These are phyloP conservation scores for Globisporangium camurandrum DNA, from an alignment of 352 stramenopile genomes.

Conservation along the genomic window DNA sequence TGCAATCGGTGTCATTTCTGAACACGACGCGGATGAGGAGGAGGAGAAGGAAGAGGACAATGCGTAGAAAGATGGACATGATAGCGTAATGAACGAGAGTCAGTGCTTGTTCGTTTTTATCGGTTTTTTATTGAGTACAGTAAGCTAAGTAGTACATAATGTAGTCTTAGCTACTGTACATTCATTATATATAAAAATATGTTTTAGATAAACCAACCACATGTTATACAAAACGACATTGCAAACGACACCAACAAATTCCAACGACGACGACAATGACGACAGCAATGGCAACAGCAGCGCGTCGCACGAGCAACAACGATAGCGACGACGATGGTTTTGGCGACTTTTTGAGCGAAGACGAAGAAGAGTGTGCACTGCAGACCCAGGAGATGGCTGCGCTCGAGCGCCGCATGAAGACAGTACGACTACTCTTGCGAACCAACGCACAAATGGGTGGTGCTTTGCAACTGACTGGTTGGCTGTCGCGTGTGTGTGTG, in stretches of 20 bases:
- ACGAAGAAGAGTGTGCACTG: constrained; percentile 37
- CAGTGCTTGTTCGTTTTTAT: too few relatives aligned
- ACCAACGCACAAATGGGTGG: too few relatives aligned
- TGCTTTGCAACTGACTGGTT: constrained; percentile 1
- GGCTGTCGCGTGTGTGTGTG: constrained; percentile 1
- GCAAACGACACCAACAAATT: too few relatives aligned
- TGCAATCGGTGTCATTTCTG: constrained; percentile 46
- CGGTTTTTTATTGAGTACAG: too few relatives aligned
- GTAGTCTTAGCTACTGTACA: too few relatives aligned
- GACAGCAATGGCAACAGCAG: too few relatives aligned
- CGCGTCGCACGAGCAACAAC: neutral
- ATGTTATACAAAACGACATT: too few relatives aligned
- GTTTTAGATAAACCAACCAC: too few relatives aligned
- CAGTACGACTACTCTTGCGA: constrained; percentile 29
- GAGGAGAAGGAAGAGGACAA: constrained; percentile 17
- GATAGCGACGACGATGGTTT: constrained; percentile 59
- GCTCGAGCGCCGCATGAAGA: constrained; percentile 51
- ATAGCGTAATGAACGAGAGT: too few relatives aligned
- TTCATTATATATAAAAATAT: too few relatives aligned
- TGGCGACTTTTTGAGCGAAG: constrained; percentile 49
- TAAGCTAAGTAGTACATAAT: too few relatives aligned
- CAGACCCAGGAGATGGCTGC: constrained; percentile 42
- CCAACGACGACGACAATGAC: too few relatives aligned
- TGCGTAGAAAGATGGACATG: neutral
- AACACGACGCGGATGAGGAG: constrained; percentile 33